Conservation (phyloP, 2,329 filamentous ascomycete species). For the Verticillium zaregamsianum region DNA sequence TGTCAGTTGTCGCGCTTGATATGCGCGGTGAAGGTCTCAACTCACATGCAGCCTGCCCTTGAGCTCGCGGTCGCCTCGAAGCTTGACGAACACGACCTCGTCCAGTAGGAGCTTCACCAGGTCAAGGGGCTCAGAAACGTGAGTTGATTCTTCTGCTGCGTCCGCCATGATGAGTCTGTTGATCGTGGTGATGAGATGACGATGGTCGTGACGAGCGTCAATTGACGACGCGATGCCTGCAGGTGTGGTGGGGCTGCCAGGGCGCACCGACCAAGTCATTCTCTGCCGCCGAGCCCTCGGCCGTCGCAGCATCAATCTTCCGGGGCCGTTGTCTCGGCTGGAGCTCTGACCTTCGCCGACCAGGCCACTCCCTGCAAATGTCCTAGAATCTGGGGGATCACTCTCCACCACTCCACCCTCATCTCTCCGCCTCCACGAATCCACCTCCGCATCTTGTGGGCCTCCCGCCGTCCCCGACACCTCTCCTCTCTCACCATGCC, state of each 20-base stretch:
- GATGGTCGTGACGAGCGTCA: neutral
- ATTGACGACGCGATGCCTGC: neutral
- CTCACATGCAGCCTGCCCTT: conserved; percentile 91
- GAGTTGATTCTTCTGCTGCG: conserved; percentile 65
- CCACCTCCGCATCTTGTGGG: neutral
- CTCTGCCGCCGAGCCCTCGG: neutral
- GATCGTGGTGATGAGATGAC: neutral
- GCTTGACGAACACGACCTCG: conserved; percentile 95
- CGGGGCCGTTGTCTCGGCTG: neutral
- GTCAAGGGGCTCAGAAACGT: conserved; percentile 88
- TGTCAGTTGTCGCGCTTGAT: conserved; percentile 6
- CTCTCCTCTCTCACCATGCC: conserved; percentile 3
- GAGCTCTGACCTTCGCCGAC: neutral
- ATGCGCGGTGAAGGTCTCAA: conserved; percentile 15
- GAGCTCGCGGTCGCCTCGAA: conserved; percentile 90
- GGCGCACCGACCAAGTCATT: neutral
- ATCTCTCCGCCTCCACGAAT: neutral
- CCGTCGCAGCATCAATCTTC: neutral
- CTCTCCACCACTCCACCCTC: conserved; percentile 14
- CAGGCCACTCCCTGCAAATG: neutral
- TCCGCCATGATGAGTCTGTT: conserved; percentile 66
- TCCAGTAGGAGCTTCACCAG: conserved; percentile 91
- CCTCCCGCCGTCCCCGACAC: neutral
- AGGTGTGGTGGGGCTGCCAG: neutral
- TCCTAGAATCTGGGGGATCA: conserved; percentile 1